These are phyloP conservation scores for Boletus sp. DNA, from an alignment of 768 basidiomycete species.

Conservation along the genomic window DNA sequence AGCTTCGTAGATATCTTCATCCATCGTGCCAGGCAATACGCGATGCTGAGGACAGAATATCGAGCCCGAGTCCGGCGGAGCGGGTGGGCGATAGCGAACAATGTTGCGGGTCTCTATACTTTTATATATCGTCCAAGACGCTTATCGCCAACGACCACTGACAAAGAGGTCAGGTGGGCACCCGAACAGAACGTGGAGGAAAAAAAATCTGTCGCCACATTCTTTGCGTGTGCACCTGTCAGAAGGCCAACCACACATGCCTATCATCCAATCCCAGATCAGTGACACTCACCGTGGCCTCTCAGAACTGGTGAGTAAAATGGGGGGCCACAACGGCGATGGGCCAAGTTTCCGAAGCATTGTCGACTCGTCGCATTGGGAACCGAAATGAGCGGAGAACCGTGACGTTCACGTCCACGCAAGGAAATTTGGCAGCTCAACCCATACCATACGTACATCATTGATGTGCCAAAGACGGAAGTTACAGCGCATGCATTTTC, in stretches of 20 bases:
- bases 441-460: background rate
- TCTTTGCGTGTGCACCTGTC: conserved; percentile 3
- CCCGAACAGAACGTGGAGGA: background rate
- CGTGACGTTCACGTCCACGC: background rate
- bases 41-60: background rate
- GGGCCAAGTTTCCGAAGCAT: background rate
- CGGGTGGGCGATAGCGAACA: background rate
- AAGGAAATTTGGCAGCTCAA: conserved; percentile 5
- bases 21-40: background rate
- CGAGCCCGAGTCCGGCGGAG: background rate
- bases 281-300: conserved; percentile 1
- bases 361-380: background rate
- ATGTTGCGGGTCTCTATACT: background rate
- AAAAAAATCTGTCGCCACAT: background rate
- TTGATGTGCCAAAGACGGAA: no score
- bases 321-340: background rate
- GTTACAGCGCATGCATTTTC: no score
- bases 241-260: background rate
- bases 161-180: background rate
- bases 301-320: background rate
- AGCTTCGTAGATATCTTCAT: background rate
- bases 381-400: background rate
- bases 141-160: conserved; percentile 8
- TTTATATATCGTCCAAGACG: background rate
- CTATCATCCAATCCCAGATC: background rate